Evolutionary conservation across 768 basidiomycete genomes (phyloP).

Genomic region (Pulveroboletus ravenelii): DNA sequence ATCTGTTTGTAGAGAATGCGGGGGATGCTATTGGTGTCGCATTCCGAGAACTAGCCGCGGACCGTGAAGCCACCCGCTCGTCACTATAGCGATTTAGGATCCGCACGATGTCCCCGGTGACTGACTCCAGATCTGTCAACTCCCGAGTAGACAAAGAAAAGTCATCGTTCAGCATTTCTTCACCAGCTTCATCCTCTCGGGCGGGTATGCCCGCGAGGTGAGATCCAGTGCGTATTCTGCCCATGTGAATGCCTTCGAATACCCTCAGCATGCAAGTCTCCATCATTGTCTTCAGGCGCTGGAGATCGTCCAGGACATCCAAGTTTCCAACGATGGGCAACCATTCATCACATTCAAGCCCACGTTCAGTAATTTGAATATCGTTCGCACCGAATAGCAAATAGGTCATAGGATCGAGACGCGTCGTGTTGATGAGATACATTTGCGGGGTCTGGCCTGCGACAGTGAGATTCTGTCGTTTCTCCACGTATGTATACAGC

Average conservation of each 20-base stretch:
- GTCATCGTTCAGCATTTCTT: conserved; percentile 40
- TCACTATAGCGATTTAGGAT: conserved; percentile 69
- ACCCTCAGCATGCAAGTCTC: conserved; percentile 85
- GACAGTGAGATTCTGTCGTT: conserved; percentile 67
- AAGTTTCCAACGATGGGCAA: conserved; percentile 74
- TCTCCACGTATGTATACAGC: conserved; percentile 78
- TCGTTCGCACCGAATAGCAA: conserved; percentile 87
- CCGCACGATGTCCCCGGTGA: conserved; percentile 70
- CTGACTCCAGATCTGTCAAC: conserved; percentile 66
- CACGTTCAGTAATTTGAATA: conserved; percentile 61
- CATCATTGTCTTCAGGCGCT: conserved; percentile 71
- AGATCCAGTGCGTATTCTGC: conserved; percentile 27
- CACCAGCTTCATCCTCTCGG: conserved; percentile 53
- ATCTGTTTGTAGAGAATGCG: conserved; percentile 32
- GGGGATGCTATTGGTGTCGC: conserved; percentile 62
- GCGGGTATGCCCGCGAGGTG: conserved; percentile 32
- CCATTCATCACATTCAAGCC: conserved; percentile 89
- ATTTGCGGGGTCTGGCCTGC: conserved; percentile 49
- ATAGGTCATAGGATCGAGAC: conserved; percentile 84
- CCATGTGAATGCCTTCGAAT: conserved; percentile 73
- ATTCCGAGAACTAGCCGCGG: conserved; percentile 58
- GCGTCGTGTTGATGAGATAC: conserved; percentile 75
- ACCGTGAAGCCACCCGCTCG: conserved; percentile 55
- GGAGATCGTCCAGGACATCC: conserved; percentile 76
- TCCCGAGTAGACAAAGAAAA: conserved; percentile 62